Percentiles rank a stretch among this genome's conserved stretches.
Conservation (phyloP, 129 eudicot species). For the Solidago caesia region DNA sequence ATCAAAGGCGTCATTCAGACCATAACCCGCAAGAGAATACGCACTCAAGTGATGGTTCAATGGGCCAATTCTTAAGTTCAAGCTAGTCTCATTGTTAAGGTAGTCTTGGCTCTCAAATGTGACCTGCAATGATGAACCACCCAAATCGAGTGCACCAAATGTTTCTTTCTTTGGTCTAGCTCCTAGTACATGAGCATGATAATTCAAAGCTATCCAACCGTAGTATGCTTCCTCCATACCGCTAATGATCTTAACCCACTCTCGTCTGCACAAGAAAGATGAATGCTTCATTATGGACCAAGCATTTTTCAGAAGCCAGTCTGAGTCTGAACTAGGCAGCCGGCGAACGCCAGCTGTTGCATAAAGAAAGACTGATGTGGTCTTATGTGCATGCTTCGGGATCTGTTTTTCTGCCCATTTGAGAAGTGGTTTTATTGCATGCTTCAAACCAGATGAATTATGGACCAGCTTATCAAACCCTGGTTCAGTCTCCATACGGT, state of each 20-base stretch:
- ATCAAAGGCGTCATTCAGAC: conserved; percentile 96
- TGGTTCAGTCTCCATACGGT: conserved; percentile 96
- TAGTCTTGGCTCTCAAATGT: conserved; percentile 74
- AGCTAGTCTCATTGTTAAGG: conserved; percentile 54
- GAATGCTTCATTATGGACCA: conserved; percentile 79
- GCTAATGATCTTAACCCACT: conserved; percentile 82
- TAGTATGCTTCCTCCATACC: conserved; percentile 99
- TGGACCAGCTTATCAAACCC: conserved; percentile 89
- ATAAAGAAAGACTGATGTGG: conserved; percentile 79
- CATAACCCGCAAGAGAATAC: conserved; percentile 89
- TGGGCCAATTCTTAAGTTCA: conserved; percentile 75
- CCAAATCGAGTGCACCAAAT: conserved; percentile 95
- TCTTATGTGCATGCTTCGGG: conserved; percentile 70
- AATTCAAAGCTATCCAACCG: conserved; percentile 96
- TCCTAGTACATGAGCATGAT: conserved; percentile 73
- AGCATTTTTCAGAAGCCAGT: conserved; percentile 77
- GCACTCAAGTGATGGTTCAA: conserved; percentile 89
- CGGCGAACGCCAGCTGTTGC: conserved; percentile 99
- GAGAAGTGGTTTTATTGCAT: conserved; percentile 77
- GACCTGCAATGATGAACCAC: conserved; percentile 94
- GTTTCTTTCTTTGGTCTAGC: conserved; percentile 68
- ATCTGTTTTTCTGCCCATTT: conserved; percentile 92
- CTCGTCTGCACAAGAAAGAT: conserved; percentile 66
- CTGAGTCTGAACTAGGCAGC: conserved; percentile 79
- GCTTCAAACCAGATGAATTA: conserved; percentile 70